phyloP scores from a whole-genome alignment of 2,329 filamentous ascomycete genomes.

The Zasmidium cellare region DNA sequence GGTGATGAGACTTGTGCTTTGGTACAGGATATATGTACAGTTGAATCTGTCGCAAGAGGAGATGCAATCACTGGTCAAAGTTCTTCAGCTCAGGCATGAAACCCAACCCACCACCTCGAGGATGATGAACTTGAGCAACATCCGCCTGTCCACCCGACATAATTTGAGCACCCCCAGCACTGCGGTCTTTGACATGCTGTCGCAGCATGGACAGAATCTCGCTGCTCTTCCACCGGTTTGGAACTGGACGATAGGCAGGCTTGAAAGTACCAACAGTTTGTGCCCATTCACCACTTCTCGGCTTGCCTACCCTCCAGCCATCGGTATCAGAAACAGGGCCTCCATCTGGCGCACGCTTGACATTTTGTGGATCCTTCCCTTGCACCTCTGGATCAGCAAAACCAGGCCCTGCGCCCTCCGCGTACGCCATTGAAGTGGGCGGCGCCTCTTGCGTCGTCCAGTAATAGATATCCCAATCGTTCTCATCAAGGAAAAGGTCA shows the following conservation, averaged over 20 bases:
- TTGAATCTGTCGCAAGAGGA: background rate
- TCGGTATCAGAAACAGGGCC: slow-evolving; percentile 26
- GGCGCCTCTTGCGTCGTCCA: slow-evolving; percentile 88
- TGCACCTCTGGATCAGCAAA: slow-evolving; percentile 46
- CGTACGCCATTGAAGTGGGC: slow-evolving; percentile 57
- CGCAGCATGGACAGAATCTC: slow-evolving; percentile 76
- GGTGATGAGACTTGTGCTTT: too few species aligned
- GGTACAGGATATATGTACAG: slow-evolving; percentile 11
- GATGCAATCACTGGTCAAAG: slow-evolving; percentile 39
- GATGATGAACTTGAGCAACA: slow-evolving; percentile 24
- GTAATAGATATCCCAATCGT: slow-evolving; percentile 99
- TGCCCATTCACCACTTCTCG: slow-evolving; percentile 80
- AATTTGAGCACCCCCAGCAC: slow-evolving; percentile 59
- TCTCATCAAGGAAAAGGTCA: slow-evolving; percentile 93
- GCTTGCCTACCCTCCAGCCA: slow-evolving; percentile 49
- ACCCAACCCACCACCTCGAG: slow-evolving; percentile 44
- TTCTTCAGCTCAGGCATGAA: slow-evolving; percentile 54
- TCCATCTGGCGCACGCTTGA: slow-evolving; percentile 39
- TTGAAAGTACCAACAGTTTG: slow-evolving; percentile 94
- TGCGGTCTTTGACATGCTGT: slow-evolving; percentile 73
- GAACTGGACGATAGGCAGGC: slow-evolving; percentile 89
- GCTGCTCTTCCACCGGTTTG: slow-evolving; percentile 78
- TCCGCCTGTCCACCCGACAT: slow-evolving; percentile 37
- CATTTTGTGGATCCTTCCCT: slow-evolving; percentile 37
- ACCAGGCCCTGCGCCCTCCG: slow-evolving; percentile 52